phyloP scores from a whole-genome alignment of 495 filamentous ascomycete species.

The Trypethelium eluteriae region DNA sequence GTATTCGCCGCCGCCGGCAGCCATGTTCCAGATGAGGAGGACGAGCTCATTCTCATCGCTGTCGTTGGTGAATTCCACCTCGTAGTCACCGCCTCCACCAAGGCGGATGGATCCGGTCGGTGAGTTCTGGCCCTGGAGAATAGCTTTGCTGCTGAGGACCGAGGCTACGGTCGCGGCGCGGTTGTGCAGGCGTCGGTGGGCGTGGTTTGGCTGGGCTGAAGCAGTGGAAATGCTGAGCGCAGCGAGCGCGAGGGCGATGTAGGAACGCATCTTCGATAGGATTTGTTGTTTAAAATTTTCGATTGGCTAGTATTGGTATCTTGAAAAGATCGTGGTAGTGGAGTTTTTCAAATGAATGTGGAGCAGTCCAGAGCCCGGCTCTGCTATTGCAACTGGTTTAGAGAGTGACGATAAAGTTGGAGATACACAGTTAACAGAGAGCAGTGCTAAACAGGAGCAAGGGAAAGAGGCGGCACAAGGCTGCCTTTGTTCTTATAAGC shows the following conservation, averaged over 20 bases:
- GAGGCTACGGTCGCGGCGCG: not conserved
- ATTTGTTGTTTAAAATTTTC: not conserved
- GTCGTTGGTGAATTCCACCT: conserved; percentile 18
- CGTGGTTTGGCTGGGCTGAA: not conserved
- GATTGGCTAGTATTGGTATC: not conserved
- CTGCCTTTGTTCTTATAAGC: conserved; percentile 6
- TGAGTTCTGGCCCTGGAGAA: not conserved
- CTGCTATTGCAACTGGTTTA: not conserved
- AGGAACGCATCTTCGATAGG: not conserved
- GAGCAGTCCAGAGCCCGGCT: not conserved
- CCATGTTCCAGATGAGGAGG: conserved; percentile 10
- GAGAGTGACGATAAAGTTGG: not conserved
- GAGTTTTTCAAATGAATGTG: not conserved
- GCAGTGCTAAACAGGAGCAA: not conserved
- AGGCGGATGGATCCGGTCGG: not conserved
- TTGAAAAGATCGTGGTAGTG: not conserved
- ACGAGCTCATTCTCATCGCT: conserved; percentile 20
- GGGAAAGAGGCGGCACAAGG: not conserved
- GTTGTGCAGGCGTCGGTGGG: not conserved
- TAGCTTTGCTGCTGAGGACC: not conserved
- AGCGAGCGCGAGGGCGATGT: not conserved
- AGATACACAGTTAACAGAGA: not conserved
- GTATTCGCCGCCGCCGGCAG: not conserved
- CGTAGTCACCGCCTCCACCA: not conserved
- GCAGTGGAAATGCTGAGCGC: conserved; percentile 2